Evolutionary conservation across 2,329 filamentous ascomycete genomes (phyloP).

Genomic region (Coleophoma eucalyptorum): DNA sequence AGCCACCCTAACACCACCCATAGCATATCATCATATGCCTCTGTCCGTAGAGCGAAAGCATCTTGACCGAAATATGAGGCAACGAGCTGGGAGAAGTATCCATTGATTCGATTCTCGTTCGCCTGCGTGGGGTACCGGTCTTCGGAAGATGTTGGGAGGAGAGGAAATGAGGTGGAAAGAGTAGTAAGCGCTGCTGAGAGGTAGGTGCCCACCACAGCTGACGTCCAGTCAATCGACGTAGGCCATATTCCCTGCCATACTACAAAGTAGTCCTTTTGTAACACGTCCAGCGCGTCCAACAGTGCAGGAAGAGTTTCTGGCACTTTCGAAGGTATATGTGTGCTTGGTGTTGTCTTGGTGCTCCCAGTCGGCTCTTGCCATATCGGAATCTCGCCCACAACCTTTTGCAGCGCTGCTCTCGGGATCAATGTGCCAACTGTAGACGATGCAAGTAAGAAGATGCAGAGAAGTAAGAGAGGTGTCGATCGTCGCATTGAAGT

Average conservation of each 20-base stretch:
- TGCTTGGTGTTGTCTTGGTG: too few relatives aligned
- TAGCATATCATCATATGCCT: conserved; percentile 91
- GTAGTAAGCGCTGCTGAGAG: conserved; percentile 69
- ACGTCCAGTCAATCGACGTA: conserved; percentile 87
- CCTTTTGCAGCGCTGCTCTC: too few relatives aligned
- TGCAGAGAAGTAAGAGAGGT: too few relatives aligned
- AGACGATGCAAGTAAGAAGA: too few relatives aligned
- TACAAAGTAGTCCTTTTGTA: conserved; percentile 77
- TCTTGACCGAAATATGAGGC: conserved; percentile 88
- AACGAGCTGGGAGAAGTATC: conserved; percentile 73
- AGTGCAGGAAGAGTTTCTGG: conserved; percentile 16
- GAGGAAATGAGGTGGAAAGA: conserved; percentile 58
- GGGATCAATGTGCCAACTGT: too few relatives aligned
- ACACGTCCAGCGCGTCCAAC: conserved; percentile 62
- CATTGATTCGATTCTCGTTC: conserved; percentile 76
- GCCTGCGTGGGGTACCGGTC: conserved; percentile 8
- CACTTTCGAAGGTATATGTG: conserved; percentile 1
- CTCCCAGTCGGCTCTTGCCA: too few relatives aligned
- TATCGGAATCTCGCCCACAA: too few relatives aligned
- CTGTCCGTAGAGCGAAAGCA: conserved; percentile 64
- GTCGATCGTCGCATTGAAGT: too few relatives aligned
- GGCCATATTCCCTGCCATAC: conserved; percentile 81
- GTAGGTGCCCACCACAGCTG: conserved; percentile 78
- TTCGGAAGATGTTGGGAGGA: conserved; percentile 22
- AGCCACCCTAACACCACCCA: conserved; percentile 95